Base-by-base conservation (phyloP, 2,329 filamentous ascomycete genomes). In the Sporothrix curviconia region DNA sequence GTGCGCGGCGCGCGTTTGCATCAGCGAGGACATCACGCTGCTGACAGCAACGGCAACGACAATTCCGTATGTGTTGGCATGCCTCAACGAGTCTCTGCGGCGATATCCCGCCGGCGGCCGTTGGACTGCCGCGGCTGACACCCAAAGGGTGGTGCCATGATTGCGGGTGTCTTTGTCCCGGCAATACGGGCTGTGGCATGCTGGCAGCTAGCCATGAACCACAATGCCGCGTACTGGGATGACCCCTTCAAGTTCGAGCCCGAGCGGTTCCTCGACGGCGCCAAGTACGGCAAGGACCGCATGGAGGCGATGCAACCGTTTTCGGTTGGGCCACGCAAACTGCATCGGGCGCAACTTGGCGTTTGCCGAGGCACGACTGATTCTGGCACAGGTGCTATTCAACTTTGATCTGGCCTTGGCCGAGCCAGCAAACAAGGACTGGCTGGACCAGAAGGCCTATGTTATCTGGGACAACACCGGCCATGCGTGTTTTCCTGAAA, bases 401-500 rank as follows among this genome's bases (percentile, higher is more conserved):
- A 50, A 50, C 17, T 50, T 50, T 36, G 44, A 50, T 32, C 9
- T 50, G 46, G n/a, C 46, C 5, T 14, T 50, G 46, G 46, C 46
- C 17, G 46, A 50, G 7, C 44, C 44, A 1, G 44, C 32, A 11
- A 15, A 17, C n/a, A 5, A 28, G 9, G 44, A 49, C 30, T 50
- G 46, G 46, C 47, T 50, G 47, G 19, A 50, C 19, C 47, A 50
- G 19, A 50, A 50, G 3, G 47, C 47, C 1, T 50, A 50, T 37
- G 47, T 37, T 14, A n/a, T 50, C 47, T 50, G 47, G 46, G 32
- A 50, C 14, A n/a, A 37, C 47, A 7, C 47, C 47, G 7, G 17
- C 19, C 6, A 50, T 50, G 47, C 47, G 47, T 11, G 47, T 50
- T 9, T 37, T 50, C 3, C 25, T 37, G 32, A n/a, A 50, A 50